Base-by-base conservation (phyloP, 345 rosid species). In the Garcia nutans region DNA sequence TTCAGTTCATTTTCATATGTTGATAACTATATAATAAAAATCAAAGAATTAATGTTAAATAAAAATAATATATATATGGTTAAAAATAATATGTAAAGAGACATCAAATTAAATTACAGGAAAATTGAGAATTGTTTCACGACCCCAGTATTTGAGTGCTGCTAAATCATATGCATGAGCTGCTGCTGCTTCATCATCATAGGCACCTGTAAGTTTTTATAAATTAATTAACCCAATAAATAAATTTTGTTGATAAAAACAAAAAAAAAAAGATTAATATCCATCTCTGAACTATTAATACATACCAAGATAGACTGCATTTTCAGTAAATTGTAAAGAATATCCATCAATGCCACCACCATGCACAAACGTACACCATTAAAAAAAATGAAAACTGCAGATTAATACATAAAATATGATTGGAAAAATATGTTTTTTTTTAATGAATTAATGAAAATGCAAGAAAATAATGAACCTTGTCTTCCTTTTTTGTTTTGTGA, bases 161-260 rank as follows among this genome's bases (percentile, higher is more conserved):
- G 98, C 98, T 79, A 95, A 85, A 84, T 95, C 99, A 77, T 93
- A 91, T 20, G 98, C 93, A 83, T 85, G 98, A 76, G 98, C 98
- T 4, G 96, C 99, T 8, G 94, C 94, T 80, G 82, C 92, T 83
- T 96, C 98, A 73, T 91, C 88, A 55, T 96, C 93, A 76, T 96
- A 90, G 19, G 98, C 98, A 22, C 97, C 99, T 92, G 68, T 58
- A 0, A 70, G 16, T 15, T 3, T 45, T 47, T 47, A 47, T 28
- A 28, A 28, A 28, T 28, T 28, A 28, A 28, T 28, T 28, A 8
- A 3, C 10, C 13, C 50, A 6, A 47, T 47, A 47, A 47, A 47
- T 47, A 9, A 10, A 8, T 47, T 47, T 47, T 47, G 12, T 47
- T 8, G 0, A 47, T 8, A 47, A 2, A 45, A 45, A 1, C 3